Base-by-base conservation (phyloP, 306 rosid species). In the Prunus mongolica region DNA sequence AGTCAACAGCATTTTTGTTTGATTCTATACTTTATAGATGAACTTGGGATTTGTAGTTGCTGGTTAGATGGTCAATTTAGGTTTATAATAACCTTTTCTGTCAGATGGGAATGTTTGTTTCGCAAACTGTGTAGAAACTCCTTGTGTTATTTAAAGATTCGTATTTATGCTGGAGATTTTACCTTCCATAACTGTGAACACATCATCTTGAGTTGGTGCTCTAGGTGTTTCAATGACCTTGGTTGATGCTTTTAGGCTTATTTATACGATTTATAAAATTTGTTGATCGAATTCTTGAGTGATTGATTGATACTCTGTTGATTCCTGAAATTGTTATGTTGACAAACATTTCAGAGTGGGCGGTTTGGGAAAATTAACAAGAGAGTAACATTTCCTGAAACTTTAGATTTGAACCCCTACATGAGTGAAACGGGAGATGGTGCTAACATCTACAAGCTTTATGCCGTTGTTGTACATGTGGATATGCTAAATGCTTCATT, bases 401-500 rank as follows among this genome's bases (percentile, higher is more conserved):
- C 87, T 45, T 80, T 96, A 79, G 85, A 92, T 82, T 96, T 96
- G 38, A 79, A 90, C 81, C 91, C 97, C 16, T 96, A 92, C 78
- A 91, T 91, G 96, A 92, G 97, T 80, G 93, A 92, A 76, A 85
- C 55, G 22, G 93, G 96, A 78, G 93, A 89, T 81, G 85, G 88
- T 79, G 72, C 86, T 11, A 91, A 96, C 77, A 67, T 86, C 18
- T 96, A 92, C 82, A 89, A 83, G 83, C 91, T 96, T 54, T 96
- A 96, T 68, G 99, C 91, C 2, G 98, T 92, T 74, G 97, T 96
- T 4, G 99, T 96, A 49, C 99, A 96, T 84, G 80, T 96, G 28
- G 99, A 96, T 78, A 89, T 92, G 99, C 84, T 96, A 63, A 96
- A 96, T 88, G 98, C 99, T 65, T 96, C 99, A 51, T 92, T 27